These are phyloP conservation scores for Nothophytophthora sp. DNA, from an alignment of 352 stramenopile genomes.

Conservation along the genomic window DNA sequence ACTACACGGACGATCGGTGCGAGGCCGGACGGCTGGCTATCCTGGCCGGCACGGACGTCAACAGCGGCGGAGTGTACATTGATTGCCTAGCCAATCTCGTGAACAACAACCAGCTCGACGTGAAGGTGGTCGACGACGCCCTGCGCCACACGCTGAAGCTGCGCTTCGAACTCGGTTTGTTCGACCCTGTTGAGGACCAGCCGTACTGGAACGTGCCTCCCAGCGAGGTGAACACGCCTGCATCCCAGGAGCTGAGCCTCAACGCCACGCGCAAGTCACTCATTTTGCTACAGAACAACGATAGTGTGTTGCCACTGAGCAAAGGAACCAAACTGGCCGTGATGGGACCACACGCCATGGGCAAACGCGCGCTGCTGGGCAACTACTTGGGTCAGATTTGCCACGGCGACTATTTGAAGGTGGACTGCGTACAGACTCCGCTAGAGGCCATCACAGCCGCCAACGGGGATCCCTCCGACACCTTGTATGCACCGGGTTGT, in stretches of 20 bases:
- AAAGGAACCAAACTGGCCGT: constrained; percentile 46
- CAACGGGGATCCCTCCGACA: constrained; percentile 33
- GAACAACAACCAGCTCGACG: constrained; percentile 35
- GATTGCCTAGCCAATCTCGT: constrained; percentile 60
- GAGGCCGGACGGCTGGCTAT: constrained; percentile 49
- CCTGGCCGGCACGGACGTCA: constrained; percentile 77
- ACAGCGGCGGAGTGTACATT: constrained; percentile 74
- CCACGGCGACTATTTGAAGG: constrained; percentile 46
- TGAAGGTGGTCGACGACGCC: constrained; percentile 54
- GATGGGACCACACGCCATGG: constrained; percentile 65
- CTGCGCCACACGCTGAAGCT: constrained; percentile 65
- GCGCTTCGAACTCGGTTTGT: constrained; percentile 88
- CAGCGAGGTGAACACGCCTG: constrained; percentile 59
- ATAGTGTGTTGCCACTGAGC: constrained; percentile 52
- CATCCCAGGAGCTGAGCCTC: constrained; percentile 50
- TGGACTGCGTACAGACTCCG: constrained; percentile 53
- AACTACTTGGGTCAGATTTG: constrained; percentile 85
- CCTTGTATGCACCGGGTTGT: constrained; percentile 25
- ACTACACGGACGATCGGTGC: constrained; percentile 66
- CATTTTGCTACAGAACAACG: constrained; percentile 90
- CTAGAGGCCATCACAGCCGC: constrained; percentile 44
- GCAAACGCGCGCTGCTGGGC: constrained; percentile 48
- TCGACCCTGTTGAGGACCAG: constrained; percentile 76
- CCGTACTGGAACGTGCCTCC: constrained; percentile 63
- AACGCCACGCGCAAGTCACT: constrained; percentile 76